A percentile compares a stretch with the other conserved stretches of the same genome.
Evolutionary conservation across 176 grass and related monocot species (phyloP).

Genomic region (Sorghum bicolor): DNA sequence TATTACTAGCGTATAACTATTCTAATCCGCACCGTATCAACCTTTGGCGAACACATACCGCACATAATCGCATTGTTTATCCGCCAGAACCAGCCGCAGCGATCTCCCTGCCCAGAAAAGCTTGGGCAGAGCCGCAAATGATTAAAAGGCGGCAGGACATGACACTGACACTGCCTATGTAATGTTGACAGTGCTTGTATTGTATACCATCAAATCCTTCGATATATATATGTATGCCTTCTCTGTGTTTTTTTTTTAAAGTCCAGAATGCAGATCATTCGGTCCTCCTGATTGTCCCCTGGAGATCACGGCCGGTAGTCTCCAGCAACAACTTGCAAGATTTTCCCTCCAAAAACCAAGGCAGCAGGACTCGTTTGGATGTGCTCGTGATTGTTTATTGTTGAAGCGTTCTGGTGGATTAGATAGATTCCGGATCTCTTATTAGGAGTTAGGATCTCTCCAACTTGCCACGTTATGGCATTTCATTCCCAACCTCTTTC

Average conservation of each 20-base stretch:
- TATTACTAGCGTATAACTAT: background rate
- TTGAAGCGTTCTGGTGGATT: constrained; percentile 24
- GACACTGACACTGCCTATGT: background rate
- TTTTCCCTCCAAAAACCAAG: constrained; percentile 11
- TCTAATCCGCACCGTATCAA: constrained; percentile 30
- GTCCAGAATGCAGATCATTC: background rate
- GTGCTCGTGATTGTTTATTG: constrained; percentile 8
- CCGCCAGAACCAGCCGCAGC: background rate
- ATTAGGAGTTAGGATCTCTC: constrained; percentile 11
- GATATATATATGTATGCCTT: too few species aligned
- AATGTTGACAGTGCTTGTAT: constrained; percentile 22
- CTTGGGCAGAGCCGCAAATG: background rate
- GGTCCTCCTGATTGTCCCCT: constrained; percentile 18
- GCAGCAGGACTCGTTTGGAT: background rate
- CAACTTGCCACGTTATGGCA: constrained; percentile 19
- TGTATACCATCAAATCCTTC: background rate
- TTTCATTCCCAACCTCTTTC: background rate
- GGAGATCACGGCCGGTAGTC: constrained; percentile 17
- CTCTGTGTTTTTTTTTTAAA: background rate
- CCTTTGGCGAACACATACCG: constrained; percentile 32
- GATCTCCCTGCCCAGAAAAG: constrained; percentile 38
- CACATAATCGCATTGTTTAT: constrained; percentile 34
- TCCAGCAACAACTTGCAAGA: constrained; percentile 20
- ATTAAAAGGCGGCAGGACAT: background rate
- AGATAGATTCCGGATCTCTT: constrained; percentile 31